phyloP scores from a whole-genome alignment of 2,329 filamentous ascomycete genomes.

The Ophiostoma montium region DNA sequence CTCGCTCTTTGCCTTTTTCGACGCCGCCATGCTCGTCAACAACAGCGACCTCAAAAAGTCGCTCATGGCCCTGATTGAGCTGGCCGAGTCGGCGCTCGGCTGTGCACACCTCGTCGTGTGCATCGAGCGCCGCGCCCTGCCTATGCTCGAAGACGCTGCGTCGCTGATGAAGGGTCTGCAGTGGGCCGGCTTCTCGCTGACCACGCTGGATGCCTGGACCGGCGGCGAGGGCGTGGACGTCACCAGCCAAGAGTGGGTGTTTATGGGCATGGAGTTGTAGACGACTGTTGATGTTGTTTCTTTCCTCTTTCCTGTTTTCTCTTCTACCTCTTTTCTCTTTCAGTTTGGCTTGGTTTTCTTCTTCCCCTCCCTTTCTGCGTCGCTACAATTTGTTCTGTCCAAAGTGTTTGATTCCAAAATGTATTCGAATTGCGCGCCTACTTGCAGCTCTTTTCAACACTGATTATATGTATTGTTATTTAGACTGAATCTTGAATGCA shows the following conservation, averaged over 20 bases:
- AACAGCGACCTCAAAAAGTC: slow-evolving; percentile 73
- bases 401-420: too few species aligned
- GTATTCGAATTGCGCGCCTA: too few species aligned
- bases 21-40: slow-evolving; percentile 41
- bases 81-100: slow-evolving; percentile 61
- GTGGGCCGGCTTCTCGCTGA: slow-evolving; percentile 84
- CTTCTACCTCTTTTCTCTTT: neutral
- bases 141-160: slow-evolving; percentile 45
- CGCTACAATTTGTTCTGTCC: neutral
- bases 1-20: slow-evolving; percentile 65
- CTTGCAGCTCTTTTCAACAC: neutral
- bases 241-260: slow-evolving; percentile 68
- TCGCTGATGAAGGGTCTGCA: slow-evolving; percentile 68
- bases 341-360: neutral
- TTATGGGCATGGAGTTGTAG: slow-evolving; percentile 77
- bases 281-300: neutral
- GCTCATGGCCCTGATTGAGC: slow-evolving; percentile 83
- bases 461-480: neutral
- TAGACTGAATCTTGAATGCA: neutral
- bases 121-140: slow-evolving; percentile 46
- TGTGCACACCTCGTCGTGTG: slow-evolving; percentile 70
- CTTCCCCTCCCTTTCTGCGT: slow-evolving; percentile 2
- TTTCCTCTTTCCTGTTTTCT: neutral
- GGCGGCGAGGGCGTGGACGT: slow-evolving; percentile 25
- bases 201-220: slow-evolving; percentile 65